These are phyloP conservation scores for Euclidium syriacum DNA, from an alignment of 345 rosid species.

Conservation along the genomic window DNA sequence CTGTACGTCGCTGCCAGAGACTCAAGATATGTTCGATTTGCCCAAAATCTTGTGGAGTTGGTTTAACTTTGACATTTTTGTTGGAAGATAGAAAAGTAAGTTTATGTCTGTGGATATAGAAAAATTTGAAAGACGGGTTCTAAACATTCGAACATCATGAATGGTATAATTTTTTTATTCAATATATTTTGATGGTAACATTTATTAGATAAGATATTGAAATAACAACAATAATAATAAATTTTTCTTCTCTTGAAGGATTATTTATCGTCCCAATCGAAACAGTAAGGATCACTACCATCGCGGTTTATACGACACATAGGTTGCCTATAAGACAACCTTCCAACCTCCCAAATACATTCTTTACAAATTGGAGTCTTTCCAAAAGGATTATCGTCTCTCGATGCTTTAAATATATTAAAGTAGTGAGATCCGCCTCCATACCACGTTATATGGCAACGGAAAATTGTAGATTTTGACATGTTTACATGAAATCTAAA, in stretches of 20 bases:
- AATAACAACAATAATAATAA: background rate
- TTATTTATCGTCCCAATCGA: background rate
- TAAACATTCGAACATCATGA: background rate
- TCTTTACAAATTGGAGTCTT: background rate
- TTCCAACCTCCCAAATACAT: conserved; percentile 16
- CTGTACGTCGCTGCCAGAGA: too few relatives aligned
- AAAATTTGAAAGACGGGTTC: too few relatives aligned
- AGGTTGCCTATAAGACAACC: background rate
- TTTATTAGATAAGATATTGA: background rate
- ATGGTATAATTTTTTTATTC: background rate
- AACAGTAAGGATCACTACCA: background rate
- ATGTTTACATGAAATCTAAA: conserved; percentile 14
- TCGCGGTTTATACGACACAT: background rate
- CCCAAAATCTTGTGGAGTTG: too few relatives aligned
- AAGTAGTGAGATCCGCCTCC: conserved; percentile 4
- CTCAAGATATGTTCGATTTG: too few relatives aligned
- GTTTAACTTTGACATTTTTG: too few relatives aligned
- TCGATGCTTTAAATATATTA: background rate
- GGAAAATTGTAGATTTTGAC: background rate
- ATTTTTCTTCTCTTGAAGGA: background rate
- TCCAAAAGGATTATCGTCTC: conserved; percentile 3
- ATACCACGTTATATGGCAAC: conserved; percentile 3
- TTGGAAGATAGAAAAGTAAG: too few relatives aligned
- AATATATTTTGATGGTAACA: background rate
- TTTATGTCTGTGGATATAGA: background rate